phyloP scores from a whole-genome alignment of 2,329 filamentous ascomycete genomes.

The Apiospora malaysiana region DNA sequence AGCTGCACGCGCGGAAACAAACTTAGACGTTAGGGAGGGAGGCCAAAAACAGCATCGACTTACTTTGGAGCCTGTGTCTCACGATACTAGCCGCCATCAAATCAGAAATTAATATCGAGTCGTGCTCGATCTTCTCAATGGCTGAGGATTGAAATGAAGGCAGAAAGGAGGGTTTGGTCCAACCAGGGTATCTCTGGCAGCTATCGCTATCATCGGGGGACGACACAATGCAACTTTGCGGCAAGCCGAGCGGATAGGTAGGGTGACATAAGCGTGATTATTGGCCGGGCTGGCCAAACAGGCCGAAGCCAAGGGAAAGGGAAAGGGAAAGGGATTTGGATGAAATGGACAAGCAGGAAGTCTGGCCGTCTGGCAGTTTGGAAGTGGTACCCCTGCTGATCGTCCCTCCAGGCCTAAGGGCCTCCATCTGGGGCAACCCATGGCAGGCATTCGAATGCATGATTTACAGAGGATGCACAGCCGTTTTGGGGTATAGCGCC shows the following conservation, averaged over 20 bases:
- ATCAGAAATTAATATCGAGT: not conserved
- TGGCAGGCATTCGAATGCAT: not conserved
- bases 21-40: conserved; percentile 4
- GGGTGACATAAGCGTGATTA: not conserved
- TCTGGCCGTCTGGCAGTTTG: not conserved
- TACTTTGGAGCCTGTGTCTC: conserved; percentile 13
- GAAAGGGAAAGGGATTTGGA: not conserved
- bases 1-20: conserved; percentile 17
- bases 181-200: not conserved
- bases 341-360: too few relatives aligned
- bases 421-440: conserved; percentile 13
- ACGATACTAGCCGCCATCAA: conserved; percentile 6
- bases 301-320: not conserved
- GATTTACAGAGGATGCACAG: conserved; percentile 10
- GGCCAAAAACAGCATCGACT: not conserved
- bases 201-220: not conserved
- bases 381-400: conserved; percentile 1
- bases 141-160: not conserved
- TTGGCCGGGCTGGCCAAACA: not conserved
- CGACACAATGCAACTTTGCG: not conserved
- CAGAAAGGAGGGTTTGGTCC: not conserved
- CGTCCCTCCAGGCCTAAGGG: not conserved
- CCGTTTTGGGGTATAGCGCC: conserved; percentile 12
- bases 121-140: not conserved
- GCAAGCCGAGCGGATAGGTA: not conserved